A percentile compares a stretch with the other conserved stretches of the same genome.
phyloP scores from a whole-genome alignment of 768 basidiomycete species.

The Inosperma sp. region DNA sequence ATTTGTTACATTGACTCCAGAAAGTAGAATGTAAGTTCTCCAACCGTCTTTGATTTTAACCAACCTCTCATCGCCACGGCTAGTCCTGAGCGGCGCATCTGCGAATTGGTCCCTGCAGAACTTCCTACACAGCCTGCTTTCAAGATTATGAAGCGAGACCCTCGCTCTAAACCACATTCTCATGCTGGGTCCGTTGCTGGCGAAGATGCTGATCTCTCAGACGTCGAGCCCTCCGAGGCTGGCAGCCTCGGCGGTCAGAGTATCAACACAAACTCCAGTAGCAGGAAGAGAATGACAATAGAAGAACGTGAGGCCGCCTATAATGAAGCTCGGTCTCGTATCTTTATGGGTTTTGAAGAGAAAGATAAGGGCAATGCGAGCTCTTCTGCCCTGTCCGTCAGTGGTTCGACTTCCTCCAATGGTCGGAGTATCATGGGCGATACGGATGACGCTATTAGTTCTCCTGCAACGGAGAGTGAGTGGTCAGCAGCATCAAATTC shows the following conservation, averaged over 20 bases:
- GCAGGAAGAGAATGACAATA: conserved; percentile 72
- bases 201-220: conserved; percentile 74
- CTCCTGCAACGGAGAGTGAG: conserved; percentile 77
- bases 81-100: conserved; percentile 67
- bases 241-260: conserved; percentile 73
- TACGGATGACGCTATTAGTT: conserved; percentile 63
- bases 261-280: conserved; percentile 45
- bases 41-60: neutral
- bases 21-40: conserved; percentile 69
- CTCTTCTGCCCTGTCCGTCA: conserved; percentile 69
- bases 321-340: conserved; percentile 78
- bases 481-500: conserved; percentile 58
- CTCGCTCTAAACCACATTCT: conserved; percentile 54
- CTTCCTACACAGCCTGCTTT: conserved; percentile 68
- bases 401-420: conserved; percentile 56
- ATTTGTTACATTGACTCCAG: conserved; percentile 48
- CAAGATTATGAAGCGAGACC: conserved; percentile 77
- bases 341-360: conserved; percentile 81
- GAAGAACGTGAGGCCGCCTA: conserved; percentile 89
- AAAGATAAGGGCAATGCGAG: conserved; percentile 69
- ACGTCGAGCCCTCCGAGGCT: conserved; percentile 73
- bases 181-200: conserved; percentile 68
- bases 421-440: conserved; percentile 61
- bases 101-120: conserved; percentile 76
- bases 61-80: conserved; percentile 16